phyloP scores from a whole-genome alignment of 371 early-diverging fungal genomes.

The Nematocida ausubeli region DNA sequence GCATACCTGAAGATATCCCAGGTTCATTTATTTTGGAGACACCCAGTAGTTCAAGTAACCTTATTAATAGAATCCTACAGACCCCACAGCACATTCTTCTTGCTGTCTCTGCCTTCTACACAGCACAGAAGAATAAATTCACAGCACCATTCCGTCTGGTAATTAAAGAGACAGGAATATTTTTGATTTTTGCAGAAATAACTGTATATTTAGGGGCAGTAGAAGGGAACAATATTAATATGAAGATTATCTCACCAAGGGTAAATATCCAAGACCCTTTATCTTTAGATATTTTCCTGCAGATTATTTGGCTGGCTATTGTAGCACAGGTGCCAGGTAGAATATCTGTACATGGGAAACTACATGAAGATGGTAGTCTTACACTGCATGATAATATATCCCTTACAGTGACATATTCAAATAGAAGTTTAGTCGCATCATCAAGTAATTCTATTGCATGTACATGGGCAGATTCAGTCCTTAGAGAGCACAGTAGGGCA shows the following conservation, averaged over 20 bases:
- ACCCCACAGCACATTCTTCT: background rate
- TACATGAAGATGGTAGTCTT: background rate
- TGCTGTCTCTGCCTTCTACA: background rate
- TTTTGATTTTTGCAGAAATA: background rate
- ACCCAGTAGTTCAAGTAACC: background rate
- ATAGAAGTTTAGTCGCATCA: too few species aligned
- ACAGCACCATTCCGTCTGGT: background rate
- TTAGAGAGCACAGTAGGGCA: background rate
- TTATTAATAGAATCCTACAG: background rate
- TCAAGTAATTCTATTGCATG: background rate
- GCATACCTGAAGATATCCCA: too few species aligned
- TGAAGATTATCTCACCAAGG: background rate
- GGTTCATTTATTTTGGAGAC: too few species aligned
- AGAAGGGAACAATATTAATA: background rate
- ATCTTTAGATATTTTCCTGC: background rate
- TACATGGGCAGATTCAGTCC: conserved; percentile 13
- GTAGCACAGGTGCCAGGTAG: background rate
- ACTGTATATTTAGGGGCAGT: background rate
- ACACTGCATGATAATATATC: background rate
- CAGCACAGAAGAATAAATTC: background rate
- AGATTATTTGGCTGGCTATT: background rate
- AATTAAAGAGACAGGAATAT: background rate
- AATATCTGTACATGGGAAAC: background rate
- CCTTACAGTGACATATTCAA: background rate
- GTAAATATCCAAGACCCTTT: background rate